These are phyloP conservation scores for Vanrija sp. DNA, from an alignment of 1,284 basidiomycete species.

Conservation along the genomic window DNA sequence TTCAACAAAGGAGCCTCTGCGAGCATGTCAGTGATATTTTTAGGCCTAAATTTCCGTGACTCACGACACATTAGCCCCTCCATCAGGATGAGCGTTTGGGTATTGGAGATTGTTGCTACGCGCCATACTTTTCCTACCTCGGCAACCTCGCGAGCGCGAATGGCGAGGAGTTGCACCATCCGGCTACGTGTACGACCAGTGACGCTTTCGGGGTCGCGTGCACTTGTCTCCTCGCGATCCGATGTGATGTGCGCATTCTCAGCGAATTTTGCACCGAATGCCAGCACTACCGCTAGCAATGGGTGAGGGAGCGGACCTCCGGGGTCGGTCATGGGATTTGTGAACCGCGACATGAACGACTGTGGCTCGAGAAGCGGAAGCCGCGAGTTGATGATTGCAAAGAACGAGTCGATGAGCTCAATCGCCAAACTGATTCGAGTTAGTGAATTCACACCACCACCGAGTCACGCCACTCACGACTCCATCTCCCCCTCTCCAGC, in stretches of 20 bases:
- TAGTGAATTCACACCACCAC: background rate
- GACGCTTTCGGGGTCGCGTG: slow-evolving; percentile 15
- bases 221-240: slow-evolving; percentile 60
- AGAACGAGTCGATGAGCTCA: slow-evolving; percentile 74
- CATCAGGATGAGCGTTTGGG: slow-evolving; percentile 47
- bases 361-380: slow-evolving; percentile 73
- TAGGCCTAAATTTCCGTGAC: background rate
- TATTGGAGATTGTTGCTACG: slow-evolving; percentile 71
- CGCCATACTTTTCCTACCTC: slow-evolving; percentile 81
- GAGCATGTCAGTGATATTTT: no score
- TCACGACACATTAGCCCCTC: slow-evolving; percentile 39
- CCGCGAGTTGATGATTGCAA: slow-evolving; percentile 73
- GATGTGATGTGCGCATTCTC: slow-evolving; percentile 74
- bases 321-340: slow-evolving; percentile 30
- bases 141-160: slow-evolving; percentile 73
- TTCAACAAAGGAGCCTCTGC: background rate
- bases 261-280: slow-evolving; percentile 88
- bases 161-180: slow-evolving; percentile 70
- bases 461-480: slow-evolving; percentile 13
- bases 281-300: slow-evolving; percentile 79
- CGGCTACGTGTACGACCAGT: slow-evolving; percentile 55
- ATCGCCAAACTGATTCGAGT: slow-evolving; percentile 63
- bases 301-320: slow-evolving; percentile 60
- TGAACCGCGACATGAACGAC: slow-evolving; percentile 61
- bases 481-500: slow-evolving; percentile 21